Evolutionary conservation across 768 basidiomycete species (phyloP).

Genomic region (Psilocybe cubensis): DNA sequence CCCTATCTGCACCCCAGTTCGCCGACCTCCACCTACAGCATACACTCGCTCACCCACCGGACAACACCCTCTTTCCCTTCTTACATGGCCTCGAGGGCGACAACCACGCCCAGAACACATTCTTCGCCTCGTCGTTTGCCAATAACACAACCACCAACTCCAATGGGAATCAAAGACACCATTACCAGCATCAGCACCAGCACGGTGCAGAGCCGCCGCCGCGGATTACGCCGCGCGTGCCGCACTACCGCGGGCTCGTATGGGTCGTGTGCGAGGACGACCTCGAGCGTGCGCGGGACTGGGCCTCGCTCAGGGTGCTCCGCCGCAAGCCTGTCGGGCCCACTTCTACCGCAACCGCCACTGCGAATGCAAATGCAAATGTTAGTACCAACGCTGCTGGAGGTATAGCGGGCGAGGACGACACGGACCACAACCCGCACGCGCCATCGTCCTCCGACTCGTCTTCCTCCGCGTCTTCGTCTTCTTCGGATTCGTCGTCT

Average conservation of each 20-base stretch:
- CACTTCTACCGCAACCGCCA: background rate
- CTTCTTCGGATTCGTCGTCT: too few species aligned
- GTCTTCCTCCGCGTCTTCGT: too few species aligned
- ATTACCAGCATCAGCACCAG: slow-evolving; percentile 14
- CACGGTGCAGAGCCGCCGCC: slow-evolving; percentile 3
- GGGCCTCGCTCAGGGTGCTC: slow-evolving; percentile 37
- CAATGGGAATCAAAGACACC: background rate
- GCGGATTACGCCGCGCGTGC: slow-evolving; percentile 32
- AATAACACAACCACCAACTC: slow-evolving; percentile 14
- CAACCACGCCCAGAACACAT: slow-evolving; percentile 78
- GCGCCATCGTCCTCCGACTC: too few species aligned
- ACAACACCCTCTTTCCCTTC: slow-evolving; percentile 86
- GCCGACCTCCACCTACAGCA: slow-evolving; percentile 65
- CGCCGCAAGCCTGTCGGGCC: slow-evolving; percentile 28
- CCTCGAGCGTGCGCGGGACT: slow-evolving; percentile 38
- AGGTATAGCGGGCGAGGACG: background rate
- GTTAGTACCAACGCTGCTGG: background rate
- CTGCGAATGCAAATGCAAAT: background rate
- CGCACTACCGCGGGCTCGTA: slow-evolving; percentile 71
- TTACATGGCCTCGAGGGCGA: slow-evolving; percentile 85
- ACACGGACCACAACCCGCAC: background rate
- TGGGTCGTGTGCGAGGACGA: slow-evolving; percentile 85
- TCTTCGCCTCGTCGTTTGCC: slow-evolving; percentile 56
- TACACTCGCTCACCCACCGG: slow-evolving; percentile 72
- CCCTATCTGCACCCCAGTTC: slow-evolving; percentile 51